Base-by-base conservation (phyloP, 2,329 filamentous ascomycete genomes). In the Apiospora arundinis region DNA sequence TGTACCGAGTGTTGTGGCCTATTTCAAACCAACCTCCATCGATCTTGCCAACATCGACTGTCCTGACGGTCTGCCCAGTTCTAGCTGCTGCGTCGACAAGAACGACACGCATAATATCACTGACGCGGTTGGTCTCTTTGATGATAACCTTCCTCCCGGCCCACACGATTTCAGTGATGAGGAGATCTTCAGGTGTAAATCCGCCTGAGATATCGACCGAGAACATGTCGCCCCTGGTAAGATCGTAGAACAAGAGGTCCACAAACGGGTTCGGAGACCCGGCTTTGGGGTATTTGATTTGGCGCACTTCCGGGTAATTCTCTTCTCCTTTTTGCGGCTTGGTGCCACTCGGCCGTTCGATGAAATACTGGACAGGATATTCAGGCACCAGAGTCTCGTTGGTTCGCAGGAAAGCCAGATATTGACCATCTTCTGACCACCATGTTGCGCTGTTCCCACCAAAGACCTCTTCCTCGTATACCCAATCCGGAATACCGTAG, bases 11-110 rank as follows among this genome's bases (percentile, higher is more conserved):
- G 56, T 92, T 90, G 77, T 97, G 92, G 0, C 94, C 94, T 56
- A 97, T 94, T 82, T 99, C 96, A 77, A 98, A 95, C 96, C 96
- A 99, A 45, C 96, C 97, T 28, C 95, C 95, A 80, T 99, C 96
- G n/a, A 98, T 86, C 71, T 92, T 87, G 74, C 91, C 89, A 67
- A 98, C 90, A 80, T 99, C 91, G 67, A 93, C 89, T 25, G 91
- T 92, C 74, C 95, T 89, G 67, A 98, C 91, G 0, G 93, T 92
- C 80, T 92, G 93, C 42, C 94, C 95, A 25, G 89, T 91, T 67
- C 94, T 91, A 3, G 87, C 84, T 28, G 85, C 83, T 6, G 96
- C 93, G 79, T 99, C 94, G 70, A 98, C 91, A 7, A 98, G 86
- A 8, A 97, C 91, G 37, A 98, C 91, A 74, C 93, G 94, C 79